Evolutionary conservation across 495 filamentous ascomycete genomes (phyloP).

Genomic region (Penicillium subrubescens): DNA sequence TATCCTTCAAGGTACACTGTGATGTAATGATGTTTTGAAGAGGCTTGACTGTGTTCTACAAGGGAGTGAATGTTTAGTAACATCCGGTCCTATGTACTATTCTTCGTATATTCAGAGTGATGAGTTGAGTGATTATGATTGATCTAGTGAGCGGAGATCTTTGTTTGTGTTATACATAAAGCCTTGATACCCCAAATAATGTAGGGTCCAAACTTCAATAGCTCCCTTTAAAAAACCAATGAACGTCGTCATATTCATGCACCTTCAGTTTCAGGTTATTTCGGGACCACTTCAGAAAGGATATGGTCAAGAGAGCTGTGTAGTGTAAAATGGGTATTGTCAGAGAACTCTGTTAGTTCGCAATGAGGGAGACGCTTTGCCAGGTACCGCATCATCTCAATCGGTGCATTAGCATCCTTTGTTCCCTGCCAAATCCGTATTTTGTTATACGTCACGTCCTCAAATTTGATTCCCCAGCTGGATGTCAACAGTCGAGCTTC

Average conservation of each 20-base stretch:
- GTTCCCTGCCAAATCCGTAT: conserved; percentile 14
- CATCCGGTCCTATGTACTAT: neutral
- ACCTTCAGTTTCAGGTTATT: neutral
- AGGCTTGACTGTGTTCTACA: too few species aligned
- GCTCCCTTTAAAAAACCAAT: neutral
- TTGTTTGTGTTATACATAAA: neutral
- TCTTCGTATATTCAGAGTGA: neutral
- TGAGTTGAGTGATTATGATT: neutral
- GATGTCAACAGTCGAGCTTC: conserved; percentile 14
- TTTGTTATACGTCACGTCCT: conserved; percentile 9
- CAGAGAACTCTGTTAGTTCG: conserved; percentile 18
- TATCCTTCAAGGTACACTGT: too few species aligned
- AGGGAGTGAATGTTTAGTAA: too few species aligned
- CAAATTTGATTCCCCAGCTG: conserved; percentile 12
- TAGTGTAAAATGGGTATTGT: conserved; percentile 24
- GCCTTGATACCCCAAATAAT: neutral
- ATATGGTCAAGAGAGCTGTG: conserved; percentile 17
- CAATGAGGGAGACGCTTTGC: conserved; percentile 22
- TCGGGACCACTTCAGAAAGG: conserved; percentile 15
- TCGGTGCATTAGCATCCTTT: conserved; percentile 15
- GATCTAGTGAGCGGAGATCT: neutral
- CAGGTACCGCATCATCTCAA: conserved; percentile 15
- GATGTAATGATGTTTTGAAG: too few species aligned
- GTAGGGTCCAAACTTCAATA: neutral
- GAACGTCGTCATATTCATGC: neutral